Evolutionary conservation across 177 flowering plant genomes (phyloP).

Genomic region (Vitis hybrid): DNA sequence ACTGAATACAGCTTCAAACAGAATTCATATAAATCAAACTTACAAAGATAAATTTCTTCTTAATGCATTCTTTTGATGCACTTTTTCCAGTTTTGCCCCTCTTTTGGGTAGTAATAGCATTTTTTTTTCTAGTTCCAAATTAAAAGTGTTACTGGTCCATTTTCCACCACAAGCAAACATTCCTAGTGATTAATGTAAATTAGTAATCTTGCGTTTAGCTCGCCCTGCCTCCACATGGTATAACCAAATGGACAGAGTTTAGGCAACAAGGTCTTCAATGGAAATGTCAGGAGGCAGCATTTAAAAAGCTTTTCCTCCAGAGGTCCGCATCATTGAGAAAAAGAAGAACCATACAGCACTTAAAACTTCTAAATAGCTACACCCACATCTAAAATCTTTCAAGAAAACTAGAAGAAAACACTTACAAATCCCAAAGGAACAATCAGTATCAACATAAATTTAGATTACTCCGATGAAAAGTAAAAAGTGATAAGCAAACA

Average conservation of each 20-base stretch:
- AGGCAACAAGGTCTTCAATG: background rate
- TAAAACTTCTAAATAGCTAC: background rate
- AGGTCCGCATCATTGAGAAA: background rate
- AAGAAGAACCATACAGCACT: background rate
- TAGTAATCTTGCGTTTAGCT: background rate
- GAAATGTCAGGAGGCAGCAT: background rate
- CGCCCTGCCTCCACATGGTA: background rate
- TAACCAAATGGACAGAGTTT: background rate
- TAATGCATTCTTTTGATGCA: too few species aligned
- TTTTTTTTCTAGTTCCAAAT: too few species aligned
- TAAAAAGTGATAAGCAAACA: conserved; percentile 2
- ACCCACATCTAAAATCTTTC: background rate
- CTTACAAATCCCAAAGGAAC: background rate
- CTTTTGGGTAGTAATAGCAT: too few species aligned
- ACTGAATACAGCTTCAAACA: conserved; percentile 11
- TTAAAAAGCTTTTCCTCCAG: background rate
- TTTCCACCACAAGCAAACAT: too few species aligned
- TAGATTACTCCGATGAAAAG: background rate
- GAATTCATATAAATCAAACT: conserved; percentile 5
- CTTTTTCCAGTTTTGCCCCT: too few species aligned
- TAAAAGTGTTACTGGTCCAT: too few species aligned
- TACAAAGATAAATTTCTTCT: background rate
- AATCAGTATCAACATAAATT: background rate
- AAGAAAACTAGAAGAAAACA: background rate
- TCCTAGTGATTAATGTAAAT: background rate